Percentiles rank a stretch among this genome's conserved stretches.
Evolutionary conservation across 2,329 filamentous ascomycete species (phyloP).

Genomic region (Cercospora nicotianae): DNA sequence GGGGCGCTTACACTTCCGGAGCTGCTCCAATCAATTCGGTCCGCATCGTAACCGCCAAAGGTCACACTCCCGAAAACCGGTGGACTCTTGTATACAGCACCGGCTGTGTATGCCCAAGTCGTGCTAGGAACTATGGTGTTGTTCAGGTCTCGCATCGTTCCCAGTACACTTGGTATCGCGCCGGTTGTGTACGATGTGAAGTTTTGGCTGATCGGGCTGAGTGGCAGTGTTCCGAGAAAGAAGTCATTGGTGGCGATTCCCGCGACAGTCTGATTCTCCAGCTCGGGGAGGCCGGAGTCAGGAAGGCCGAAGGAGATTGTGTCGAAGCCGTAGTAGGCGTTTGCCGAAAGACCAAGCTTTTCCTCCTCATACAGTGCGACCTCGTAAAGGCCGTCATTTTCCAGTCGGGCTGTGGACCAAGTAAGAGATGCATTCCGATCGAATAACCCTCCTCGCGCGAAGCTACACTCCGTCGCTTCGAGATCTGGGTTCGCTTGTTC

Average conservation of each 20-base stretch:
- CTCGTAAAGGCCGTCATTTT: constrained; percentile 38
- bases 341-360: constrained; percentile 26
- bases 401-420: constrained; percentile 39
- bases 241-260: constrained; percentile 28
- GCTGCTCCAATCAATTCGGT: constrained; percentile 38
- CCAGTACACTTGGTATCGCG: constrained; percentile 27
- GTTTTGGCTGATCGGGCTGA: constrained; percentile 29
- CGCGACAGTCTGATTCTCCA: constrained; percentile 37
- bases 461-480: constrained; percentile 28
- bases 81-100: constrained; percentile 31
- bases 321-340: constrained; percentile 42
- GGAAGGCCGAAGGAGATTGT: constrained; percentile 30
- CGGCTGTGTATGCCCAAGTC: constrained; percentile 35
- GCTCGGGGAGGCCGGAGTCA: constrained; percentile 28
- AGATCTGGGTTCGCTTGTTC: constrained; percentile 30
- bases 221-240: constrained; percentile 40
- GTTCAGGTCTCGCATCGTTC: constrained; percentile 14
- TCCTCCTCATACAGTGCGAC: constrained; percentile 28
- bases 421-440: constrained; percentile 37
- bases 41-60: constrained; percentile 46
- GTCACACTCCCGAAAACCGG: constrained; percentile 36
- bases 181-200: constrained; percentile 23
- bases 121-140: constrained; percentile 12
- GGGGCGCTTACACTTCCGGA: constrained; percentile 30
- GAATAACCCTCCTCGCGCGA: constrained; percentile 34